Evolutionary conservation across 768 basidiomycete species (phyloP).

Genomic region (Mycena metata): DNA sequence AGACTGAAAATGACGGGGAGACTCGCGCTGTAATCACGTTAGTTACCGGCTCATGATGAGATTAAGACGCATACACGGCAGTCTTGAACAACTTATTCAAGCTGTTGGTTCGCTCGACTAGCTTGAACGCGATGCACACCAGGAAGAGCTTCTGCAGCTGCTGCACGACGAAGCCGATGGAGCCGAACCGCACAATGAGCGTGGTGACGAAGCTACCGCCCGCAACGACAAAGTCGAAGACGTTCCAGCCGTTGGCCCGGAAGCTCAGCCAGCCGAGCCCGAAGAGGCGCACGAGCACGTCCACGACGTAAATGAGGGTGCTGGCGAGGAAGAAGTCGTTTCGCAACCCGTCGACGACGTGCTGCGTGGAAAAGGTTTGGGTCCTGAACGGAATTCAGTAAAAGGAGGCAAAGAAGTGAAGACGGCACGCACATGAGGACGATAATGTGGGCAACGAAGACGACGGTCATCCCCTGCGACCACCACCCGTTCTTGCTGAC

Average conservation of each 20-base stretch:
- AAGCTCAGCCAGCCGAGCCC: constrained; percentile 91
- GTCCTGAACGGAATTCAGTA: constrained; percentile 66
- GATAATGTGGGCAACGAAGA: constrained; percentile 87
- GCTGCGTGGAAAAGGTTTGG: constrained; percentile 74
- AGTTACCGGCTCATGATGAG: constrained; percentile 1
- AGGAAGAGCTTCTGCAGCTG: constrained; percentile 93
- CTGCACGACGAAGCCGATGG: constrained; percentile 63
- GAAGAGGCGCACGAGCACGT: constrained; percentile 81
- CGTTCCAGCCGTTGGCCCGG: constrained; percentile 93
- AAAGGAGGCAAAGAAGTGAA: constrained; percentile 8
- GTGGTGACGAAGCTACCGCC: constrained; percentile 89
- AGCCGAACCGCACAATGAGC: constrained; percentile 71
- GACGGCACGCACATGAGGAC: constrained; percentile 78
- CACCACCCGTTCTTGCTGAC: constrained; percentile 95
- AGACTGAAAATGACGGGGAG: constrained; percentile 88
- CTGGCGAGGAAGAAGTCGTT: constrained; percentile 83
- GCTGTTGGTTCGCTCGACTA: constrained; percentile 88
- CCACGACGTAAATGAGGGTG: constrained; percentile 79
- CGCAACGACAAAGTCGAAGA: constrained; percentile 89
- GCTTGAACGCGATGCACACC: constrained; percentile 93
- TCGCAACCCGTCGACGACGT: constrained; percentile 65
- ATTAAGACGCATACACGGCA: constrained; percentile 74
- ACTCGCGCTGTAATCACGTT: constrained; percentile 70
- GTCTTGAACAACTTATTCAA: constrained; percentile 98
- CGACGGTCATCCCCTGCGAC: constrained; percentile 81